A percentile compares a stretch with the other conserved stretches of the same genome.
phyloP scores from a whole-genome alignment of 495 filamentous ascomycete species.

The Penicilliopsis zonata region DNA sequence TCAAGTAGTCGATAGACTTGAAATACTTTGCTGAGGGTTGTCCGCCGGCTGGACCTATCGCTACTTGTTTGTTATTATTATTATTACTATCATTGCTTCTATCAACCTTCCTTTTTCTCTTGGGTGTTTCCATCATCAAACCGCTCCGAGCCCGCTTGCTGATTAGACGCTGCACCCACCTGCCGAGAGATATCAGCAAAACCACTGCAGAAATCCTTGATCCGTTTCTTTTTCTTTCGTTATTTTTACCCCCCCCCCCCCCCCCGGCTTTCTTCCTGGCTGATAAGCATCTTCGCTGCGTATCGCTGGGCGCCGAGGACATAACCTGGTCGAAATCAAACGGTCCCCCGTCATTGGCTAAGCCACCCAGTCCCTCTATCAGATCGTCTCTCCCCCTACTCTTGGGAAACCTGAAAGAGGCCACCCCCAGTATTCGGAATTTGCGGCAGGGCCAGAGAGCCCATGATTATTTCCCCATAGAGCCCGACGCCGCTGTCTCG shows the following conservation, averaged over 20 bases:
- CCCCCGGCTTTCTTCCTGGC: neutral
- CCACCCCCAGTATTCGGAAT: too few relatives aligned
- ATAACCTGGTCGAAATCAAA: neutral
- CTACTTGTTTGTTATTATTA: neutral
- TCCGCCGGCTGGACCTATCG: too few relatives aligned
- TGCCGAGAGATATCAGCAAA: neutral
- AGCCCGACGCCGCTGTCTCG: too few relatives aligned
- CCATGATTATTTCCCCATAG: too few relatives aligned
- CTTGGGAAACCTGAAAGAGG: too few relatives aligned
- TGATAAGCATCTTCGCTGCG: constrained; percentile 18
- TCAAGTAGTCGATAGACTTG: too few relatives aligned
- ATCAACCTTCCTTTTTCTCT: neutral
- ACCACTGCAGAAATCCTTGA: neutral
- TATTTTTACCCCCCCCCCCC: neutral
- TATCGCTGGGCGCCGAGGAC: constrained; percentile 6
- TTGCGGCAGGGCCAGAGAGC: too few relatives aligned
- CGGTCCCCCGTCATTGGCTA: neutral
- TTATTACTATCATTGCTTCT: constrained; percentile 1
- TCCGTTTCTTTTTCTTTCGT: constrained; percentile 2
- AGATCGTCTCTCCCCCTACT: too few relatives aligned
- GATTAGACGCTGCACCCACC: constrained; percentile 1
- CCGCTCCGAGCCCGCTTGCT: neutral
- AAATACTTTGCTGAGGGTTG: too few relatives aligned
- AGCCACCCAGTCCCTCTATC: neutral
- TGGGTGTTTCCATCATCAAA: neutral